Conservation (phyloP, 305 asterid species). For the Stenogyne calaminthoides region DNA sequence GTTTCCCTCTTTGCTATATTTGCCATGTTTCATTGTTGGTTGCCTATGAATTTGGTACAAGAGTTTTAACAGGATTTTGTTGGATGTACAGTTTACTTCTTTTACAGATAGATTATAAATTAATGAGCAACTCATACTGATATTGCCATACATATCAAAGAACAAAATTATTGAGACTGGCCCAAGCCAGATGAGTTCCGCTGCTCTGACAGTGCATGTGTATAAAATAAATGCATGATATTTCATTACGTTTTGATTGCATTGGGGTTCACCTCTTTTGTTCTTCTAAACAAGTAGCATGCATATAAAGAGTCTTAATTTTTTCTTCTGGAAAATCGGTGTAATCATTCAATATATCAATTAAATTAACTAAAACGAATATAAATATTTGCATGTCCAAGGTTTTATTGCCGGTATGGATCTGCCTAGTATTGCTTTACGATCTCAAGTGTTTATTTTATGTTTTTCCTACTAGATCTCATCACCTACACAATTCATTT, state of each 20-base stretch:
- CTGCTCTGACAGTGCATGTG: conserved; percentile 21
- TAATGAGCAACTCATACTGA: conserved; percentile 18
- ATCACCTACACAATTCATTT: conserved; percentile 15
- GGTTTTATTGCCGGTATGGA: neutral
- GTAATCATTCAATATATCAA: conserved; percentile 1
- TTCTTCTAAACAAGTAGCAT: conserved; percentile 15
- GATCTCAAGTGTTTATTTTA: conserved; percentile 21
- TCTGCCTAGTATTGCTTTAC: conserved; percentile 16
- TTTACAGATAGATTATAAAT: neutral
- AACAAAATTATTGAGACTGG: conserved; percentile 14
- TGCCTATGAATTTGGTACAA: conserved; percentile 18
- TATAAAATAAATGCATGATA: conserved; percentile 7
- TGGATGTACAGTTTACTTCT: neutral
- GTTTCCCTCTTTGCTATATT: conserved; percentile 3
- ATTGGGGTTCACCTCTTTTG: conserved; percentile 1
- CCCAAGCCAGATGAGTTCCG: conserved; percentile 10
- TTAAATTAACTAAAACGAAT: conserved; percentile 3
- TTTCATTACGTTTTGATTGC: conserved; percentile 11
- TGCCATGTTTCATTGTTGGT: conserved; percentile 11
- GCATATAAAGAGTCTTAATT: neutral
- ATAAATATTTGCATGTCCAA: conserved; percentile 9
- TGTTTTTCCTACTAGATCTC: conserved; percentile 26
- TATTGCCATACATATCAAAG: conserved; percentile 11
- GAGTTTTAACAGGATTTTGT: neutral
- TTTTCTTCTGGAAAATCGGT: conserved; percentile 3